Conservation (phyloP, 2,329 filamentous ascomycete species). For the Botryotinia calthae region DNA sequence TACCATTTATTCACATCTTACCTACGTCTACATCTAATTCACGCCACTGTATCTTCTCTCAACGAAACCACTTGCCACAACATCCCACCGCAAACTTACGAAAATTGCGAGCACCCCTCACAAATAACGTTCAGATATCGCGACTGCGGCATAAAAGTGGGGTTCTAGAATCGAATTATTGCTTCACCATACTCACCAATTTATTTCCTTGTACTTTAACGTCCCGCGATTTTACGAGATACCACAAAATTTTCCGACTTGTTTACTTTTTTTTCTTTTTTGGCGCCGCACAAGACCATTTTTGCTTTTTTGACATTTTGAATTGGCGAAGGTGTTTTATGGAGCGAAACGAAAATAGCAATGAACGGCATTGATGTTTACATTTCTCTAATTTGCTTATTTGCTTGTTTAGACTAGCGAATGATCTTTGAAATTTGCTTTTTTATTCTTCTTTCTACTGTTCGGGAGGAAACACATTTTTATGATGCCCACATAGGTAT, state of each 20-base stretch:
- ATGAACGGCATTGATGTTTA: neutral
- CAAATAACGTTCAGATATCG: neutral
- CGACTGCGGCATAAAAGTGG: neutral
- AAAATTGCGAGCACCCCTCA: neutral
- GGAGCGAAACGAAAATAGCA: conserved; percentile 6
- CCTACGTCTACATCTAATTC: conserved; percentile 1
- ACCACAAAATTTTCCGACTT: conserved; percentile 25
- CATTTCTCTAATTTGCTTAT: conserved; percentile 9
- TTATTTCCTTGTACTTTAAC: conserved; percentile 24
- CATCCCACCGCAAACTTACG: neutral
- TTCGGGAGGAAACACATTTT: neutral
- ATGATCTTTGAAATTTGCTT: neutral
- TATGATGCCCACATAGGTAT: conserved; percentile 10
- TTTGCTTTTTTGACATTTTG: conserved; percentile 14
- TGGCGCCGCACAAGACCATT: neutral
- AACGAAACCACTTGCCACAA: neutral
- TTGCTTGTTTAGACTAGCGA: conserved; percentile 11
- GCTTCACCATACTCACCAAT: conserved; percentile 1
- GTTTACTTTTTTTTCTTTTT: conserved; percentile 3
- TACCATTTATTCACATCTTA: neutral
- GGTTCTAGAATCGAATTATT: neutral
- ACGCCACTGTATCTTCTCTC: conserved; percentile 13
- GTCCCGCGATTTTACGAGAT: conserved; percentile 29
- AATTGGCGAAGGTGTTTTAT: conserved; percentile 16
- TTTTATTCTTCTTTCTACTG: neutral